A percentile compares a stretch with the other conserved stretches of the same genome.
Evolutionary conservation across 257 asterid genomes (phyloP).

Genomic region (Solanum bukasovii): DNA sequence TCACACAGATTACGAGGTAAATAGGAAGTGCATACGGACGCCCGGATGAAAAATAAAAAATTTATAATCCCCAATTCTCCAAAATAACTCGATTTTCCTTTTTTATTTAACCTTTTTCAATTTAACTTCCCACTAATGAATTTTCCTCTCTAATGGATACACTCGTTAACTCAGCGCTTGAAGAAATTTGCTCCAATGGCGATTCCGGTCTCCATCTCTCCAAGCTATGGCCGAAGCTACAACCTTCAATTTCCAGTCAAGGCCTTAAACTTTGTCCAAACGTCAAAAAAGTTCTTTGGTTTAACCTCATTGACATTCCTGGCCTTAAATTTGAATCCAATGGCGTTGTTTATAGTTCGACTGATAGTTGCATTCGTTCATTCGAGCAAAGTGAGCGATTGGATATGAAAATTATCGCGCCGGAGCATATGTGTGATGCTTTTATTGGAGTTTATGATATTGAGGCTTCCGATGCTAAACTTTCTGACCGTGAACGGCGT

Average conservation of each 20-base stretch:
- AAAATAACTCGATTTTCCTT: background rate
- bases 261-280: constrained; percentile 47
- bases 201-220: constrained; percentile 47
- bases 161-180: constrained; percentile 54
- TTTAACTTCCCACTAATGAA: background rate
- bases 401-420: constrained; percentile 51
- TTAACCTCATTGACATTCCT: constrained; percentile 53
- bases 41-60: no score
- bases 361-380: constrained; percentile 17
- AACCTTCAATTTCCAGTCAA: constrained; percentile 23
- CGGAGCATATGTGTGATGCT: constrained; percentile 55
- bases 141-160: constrained; percentile 45
- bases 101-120: background rate
- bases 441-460: constrained; percentile 68
- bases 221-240: constrained; percentile 55
- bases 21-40: background rate
- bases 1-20: background rate
- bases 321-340: constrained; percentile 40
- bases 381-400: constrained; percentile 46
- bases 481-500: constrained; percentile 38
- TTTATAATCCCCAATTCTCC: background rate
- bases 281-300: constrained; percentile 68
- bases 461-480: constrained; percentile 33
- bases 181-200: constrained; percentile 68
- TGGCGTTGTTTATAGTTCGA: constrained; percentile 15